These are phyloP conservation scores for Melocanna baccifera DNA, from an alignment of 176 grass and related monocot genomes.

Conservation along the genomic window DNA sequence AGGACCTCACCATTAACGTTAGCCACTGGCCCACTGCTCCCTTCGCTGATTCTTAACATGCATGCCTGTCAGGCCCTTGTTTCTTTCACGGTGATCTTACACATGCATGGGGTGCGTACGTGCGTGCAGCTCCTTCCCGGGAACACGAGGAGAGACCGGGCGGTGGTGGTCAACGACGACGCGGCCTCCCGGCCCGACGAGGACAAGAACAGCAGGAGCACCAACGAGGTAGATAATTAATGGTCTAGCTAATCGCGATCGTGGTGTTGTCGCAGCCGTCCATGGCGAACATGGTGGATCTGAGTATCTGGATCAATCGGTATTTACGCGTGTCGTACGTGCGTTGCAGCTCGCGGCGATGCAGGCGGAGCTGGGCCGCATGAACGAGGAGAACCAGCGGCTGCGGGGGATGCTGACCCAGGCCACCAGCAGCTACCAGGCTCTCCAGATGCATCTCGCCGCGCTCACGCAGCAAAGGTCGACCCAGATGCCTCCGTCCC, in stretches of 20 bases:
- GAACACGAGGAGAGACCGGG: constrained; percentile 59
- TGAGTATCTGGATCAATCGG: background rate
- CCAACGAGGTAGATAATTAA: constrained; percentile 40
- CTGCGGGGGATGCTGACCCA: constrained; percentile 69
- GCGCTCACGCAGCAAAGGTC: constrained; percentile 66
- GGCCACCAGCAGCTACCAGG: constrained; percentile 72
- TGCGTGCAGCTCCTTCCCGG: constrained; percentile 50
- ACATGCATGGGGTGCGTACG: background rate
- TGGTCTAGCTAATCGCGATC: background rate
- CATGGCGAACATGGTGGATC: constrained; percentile 3
- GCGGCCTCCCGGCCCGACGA: constrained; percentile 5
- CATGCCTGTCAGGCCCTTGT: background rate
- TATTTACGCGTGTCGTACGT: background rate
- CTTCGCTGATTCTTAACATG: background rate
- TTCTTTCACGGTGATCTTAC: background rate
- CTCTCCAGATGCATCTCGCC: constrained; percentile 74
- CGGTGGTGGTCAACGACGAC: constrained; percentile 54
- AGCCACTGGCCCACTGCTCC: background rate
- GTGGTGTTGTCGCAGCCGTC: background rate
- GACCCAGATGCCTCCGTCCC: constrained; percentile 14
- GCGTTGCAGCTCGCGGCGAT: constrained; percentile 48
- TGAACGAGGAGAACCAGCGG: constrained; percentile 94
- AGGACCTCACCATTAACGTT: constrained; percentile 81
- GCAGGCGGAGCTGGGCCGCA: constrained; percentile 64
- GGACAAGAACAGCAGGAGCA: constrained; percentile 29